These are phyloP conservation scores for Metschnikowia aberdeeniae DNA, from an alignment of 805 yeast species.

Conservation along the genomic window DNA sequence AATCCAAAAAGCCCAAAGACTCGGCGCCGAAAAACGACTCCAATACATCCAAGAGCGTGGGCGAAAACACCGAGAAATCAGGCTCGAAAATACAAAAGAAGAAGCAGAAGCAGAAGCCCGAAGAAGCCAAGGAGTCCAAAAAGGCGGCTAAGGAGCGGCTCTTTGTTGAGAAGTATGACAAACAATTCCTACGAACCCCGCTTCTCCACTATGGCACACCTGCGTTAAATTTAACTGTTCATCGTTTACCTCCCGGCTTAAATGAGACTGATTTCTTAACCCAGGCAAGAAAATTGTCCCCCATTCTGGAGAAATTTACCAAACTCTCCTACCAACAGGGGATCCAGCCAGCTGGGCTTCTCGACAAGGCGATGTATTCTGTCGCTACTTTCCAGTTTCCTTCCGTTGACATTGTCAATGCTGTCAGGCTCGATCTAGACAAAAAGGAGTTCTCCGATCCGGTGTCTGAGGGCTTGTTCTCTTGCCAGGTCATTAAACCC, in stretches of 20 bases:
- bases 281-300: slow-evolving; percentile 17
- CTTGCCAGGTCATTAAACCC: slow-evolving; percentile 13
- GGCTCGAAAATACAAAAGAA: no score
- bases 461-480: slow-evolving; percentile 23
- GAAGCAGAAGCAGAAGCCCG: not conserved
- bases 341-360: slow-evolving; percentile 12
- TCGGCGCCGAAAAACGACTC: no score
- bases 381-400: slow-evolving; percentile 17
- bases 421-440: slow-evolving; percentile 10
- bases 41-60: no score
- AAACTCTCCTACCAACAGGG: slow-evolving; percentile 19
- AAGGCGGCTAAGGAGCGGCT: not conserved
- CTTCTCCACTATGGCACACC: slow-evolving; percentile 15
- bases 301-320: not conserved
- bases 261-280: slow-evolving; percentile 15
- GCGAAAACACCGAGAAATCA: no score
- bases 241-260: slow-evolving; percentile 24
- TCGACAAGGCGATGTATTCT: slow-evolving; percentile 19
- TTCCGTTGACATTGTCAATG: slow-evolving; percentile 6
- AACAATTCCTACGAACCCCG: not conserved
- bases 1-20: no score
- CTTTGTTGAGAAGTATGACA: not conserved
- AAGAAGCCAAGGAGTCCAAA: not conserved
- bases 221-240: slow-evolving; percentile 13
- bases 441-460: slow-evolving; percentile 24